Evolutionary conservation across 768 basidiomycete genomes (phyloP), one percentile per base, ranked within the genome.

Genomic region (Nevesoporus exiguus): DNA sequence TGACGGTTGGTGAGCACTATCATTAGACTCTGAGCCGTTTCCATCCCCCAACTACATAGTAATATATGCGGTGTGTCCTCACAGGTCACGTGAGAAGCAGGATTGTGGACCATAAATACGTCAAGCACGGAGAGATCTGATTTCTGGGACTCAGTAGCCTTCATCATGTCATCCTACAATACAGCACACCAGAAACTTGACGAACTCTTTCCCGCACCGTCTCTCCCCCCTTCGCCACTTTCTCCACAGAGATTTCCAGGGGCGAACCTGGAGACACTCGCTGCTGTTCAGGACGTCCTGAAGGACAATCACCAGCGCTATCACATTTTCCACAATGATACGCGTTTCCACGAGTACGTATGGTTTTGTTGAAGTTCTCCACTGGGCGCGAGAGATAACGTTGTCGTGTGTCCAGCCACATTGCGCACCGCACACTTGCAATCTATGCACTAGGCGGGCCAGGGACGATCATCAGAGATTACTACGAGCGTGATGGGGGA

Each of bases 271-370:
- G 59, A 64, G 29, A 59, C 70, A 1, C 59, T 69, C 19, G 43
- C 45, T n/a, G 54, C 62, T 21, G 72, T 48, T 36, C 58, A 30
- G 54, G 66, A 66, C 6, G 52, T 74, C 9, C 66, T 84, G 45
- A 77, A 75, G 54, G 79, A 82, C 5, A 80, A 80, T 51, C 76
- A 82, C 45, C 64, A 67, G 27, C 73, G 68, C 44, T 70, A 72
- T 62, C 81, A 84, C 49, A 71, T 77, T 11, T 84, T 77, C 64
- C 75, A 77, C 62, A 77, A 81, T 49, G 61, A 77, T 19, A 54
- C 42, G 29, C 57, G 70, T 0, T 78, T 79, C 52, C 82, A 83
- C 71, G 83, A 83, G 82, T 82, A 55, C 13, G 75, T 65, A 15
- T 10, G 1, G 14, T 8, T 19, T 47, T 21, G 7, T 30, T 17